These are phyloP conservation scores for Trichoderma guizhouense DNA, from an alignment of 2,329 filamentous ascomycete species.

Conservation along the genomic window DNA sequence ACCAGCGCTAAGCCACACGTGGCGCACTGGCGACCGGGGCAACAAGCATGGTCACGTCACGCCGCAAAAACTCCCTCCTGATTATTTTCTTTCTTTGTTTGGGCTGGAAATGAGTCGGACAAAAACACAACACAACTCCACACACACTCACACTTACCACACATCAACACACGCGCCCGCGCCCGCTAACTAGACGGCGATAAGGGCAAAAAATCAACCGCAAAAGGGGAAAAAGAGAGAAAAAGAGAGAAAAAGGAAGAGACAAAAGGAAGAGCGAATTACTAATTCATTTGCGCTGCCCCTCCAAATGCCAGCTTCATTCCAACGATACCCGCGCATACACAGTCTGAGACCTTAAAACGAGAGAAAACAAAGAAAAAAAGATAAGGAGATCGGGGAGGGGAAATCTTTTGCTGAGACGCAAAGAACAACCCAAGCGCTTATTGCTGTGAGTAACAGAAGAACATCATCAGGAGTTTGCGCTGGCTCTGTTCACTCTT, in stretches of 20 bases:
- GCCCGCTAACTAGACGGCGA: neutral
- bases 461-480: neutral
- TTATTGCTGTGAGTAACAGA: slow-evolving; percentile 8
- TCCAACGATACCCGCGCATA: slow-evolving; percentile 1
- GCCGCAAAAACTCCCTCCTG: slow-evolving; percentile 14
- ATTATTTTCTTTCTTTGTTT: slow-evolving; percentile 16
- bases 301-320: slow-evolving; percentile 19
- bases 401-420: neutral
- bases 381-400: neutral
- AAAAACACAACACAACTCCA: slow-evolving; percentile 12
- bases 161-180: neutral
- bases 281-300: slow-evolving; percentile 3
- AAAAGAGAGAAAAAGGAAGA: neutral
- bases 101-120: slow-evolving; percentile 6
- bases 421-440: neutral
- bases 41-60: slow-evolving; percentile 19
- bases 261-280: neutral
- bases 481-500: neutral
- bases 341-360: slow-evolving; percentile 17
- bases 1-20: slow-evolving; percentile 10
- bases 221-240: neutral
- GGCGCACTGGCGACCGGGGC: slow-evolving; percentile 16
- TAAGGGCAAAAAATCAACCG: neutral
- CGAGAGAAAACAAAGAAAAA: neutral
- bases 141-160: neutral